These are phyloP conservation scores for Neopestalotiopsis rosae DNA, from an alignment of 2,329 filamentous ascomycete species.

Conservation along the genomic window DNA sequence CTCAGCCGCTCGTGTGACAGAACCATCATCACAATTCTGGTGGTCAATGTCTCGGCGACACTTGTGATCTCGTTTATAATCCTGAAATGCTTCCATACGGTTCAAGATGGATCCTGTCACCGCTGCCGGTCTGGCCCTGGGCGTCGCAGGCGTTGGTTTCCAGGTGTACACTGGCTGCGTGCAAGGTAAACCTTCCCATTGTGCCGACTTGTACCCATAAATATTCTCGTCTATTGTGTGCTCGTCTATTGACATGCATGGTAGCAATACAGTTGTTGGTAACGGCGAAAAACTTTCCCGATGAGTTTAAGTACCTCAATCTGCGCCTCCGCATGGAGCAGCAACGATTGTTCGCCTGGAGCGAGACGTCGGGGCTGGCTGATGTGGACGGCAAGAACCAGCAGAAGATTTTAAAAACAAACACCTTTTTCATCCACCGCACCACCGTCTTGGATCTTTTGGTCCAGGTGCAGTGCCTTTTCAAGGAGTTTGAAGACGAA, in stretches of 20 bases:
- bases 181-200: conserved; percentile 38
- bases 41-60: no score
- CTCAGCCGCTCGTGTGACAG: no score
- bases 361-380: conserved; percentile 52
- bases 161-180: conserved; percentile 54
- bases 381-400: conserved; percentile 48
- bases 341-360: conserved; percentile 55
- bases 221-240: background rate
- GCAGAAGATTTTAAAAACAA: conserved; percentile 49
- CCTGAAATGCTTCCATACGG: background rate
- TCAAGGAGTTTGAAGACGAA: conserved; percentile 50
- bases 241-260: background rate
- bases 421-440: conserved; percentile 53
- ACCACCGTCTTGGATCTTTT: conserved; percentile 55
- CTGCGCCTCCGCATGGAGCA: conserved; percentile 55
- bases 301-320: conserved; percentile 54
- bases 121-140: conserved; percentile 46
- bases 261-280: conserved; percentile 53
- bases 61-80: no score
- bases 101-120: conserved; percentile 48
- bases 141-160: conserved; percentile 50
- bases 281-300: conserved; percentile 52
- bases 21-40: no score
- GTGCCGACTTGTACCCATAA: background rate
- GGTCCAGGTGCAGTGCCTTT: conserved; percentile 52